These are phyloP conservation scores for Orbilia brochopaga DNA, from an alignment of 2,329 filamentous ascomycete genomes.

Conservation along the genomic window DNA sequence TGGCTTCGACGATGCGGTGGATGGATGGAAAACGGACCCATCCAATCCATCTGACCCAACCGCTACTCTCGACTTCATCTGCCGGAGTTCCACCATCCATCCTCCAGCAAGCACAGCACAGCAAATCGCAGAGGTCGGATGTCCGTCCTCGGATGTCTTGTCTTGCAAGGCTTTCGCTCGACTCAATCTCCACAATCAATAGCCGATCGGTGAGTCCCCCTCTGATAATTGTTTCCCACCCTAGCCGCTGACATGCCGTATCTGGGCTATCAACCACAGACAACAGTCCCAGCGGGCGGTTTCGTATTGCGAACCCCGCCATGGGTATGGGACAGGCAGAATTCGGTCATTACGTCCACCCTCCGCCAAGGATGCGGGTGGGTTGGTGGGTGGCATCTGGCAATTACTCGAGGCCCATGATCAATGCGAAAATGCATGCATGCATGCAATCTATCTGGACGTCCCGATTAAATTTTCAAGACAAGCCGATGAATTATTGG, in stretches of 20 bases:
- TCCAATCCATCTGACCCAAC: not conserved
- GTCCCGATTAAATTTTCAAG: not conserved
- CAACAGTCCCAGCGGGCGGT: slow-evolving; percentile 18
- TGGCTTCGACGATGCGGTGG: not conserved
- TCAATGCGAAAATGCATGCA: not conserved
- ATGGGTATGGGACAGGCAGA: slow-evolving; percentile 7
- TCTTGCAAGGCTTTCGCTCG: slow-evolving; percentile 9
- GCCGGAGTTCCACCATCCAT: slow-evolving; percentile 43
- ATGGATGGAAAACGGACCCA: not conserved
- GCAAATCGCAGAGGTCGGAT: not conserved
- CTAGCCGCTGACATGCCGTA: slow-evolving; percentile 51
- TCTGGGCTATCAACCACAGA: slow-evolving; percentile 34
- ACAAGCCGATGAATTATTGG: not conserved
- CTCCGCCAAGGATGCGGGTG: too few relatives aligned
- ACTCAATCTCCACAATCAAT: slow-evolving; percentile 48
- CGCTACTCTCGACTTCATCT: not conserved
- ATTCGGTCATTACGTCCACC: not conserved
- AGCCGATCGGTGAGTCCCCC: slow-evolving; percentile 32
- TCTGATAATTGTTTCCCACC: not conserved
- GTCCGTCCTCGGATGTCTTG: slow-evolving; percentile 3
- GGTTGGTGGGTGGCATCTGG: slow-evolving; percentile 1
- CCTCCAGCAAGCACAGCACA: slow-evolving; percentile 58
- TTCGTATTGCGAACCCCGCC: slow-evolving; percentile 42
- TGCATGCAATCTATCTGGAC: too few relatives aligned
- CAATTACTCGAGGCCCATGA: slow-evolving; percentile 14